Evolutionary conservation across 768 basidiomycete genomes (phyloP).

Genomic region (Auriscalpium orientale): DNA sequence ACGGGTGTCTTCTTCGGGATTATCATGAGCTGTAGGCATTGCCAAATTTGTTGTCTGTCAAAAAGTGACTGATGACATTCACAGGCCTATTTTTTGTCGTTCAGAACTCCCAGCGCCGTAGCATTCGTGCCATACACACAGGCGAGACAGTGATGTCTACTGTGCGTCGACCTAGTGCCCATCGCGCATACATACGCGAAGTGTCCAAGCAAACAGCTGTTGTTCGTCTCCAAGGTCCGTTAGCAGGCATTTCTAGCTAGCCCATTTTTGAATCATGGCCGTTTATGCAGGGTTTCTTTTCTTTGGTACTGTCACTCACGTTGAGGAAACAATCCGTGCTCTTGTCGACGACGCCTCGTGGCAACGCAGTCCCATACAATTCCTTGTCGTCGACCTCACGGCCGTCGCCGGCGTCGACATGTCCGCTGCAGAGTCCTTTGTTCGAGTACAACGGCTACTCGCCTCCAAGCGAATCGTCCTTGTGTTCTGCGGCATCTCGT

Average conservation of each 20-base stretch:
- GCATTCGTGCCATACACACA: constrained; percentile 77
- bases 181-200: constrained; percentile 85
- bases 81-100: constrained; percentile 94
- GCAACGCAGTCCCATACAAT: constrained; percentile 72
- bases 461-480: constrained; percentile 70
- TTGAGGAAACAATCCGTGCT: constrained; percentile 79
- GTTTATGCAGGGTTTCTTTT: constrained; percentile 67
- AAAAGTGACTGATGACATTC: not conserved
- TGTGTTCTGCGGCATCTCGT: constrained; percentile 78
- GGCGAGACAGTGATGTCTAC: constrained; percentile 85
- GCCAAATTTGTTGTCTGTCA: not conserved
- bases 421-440: constrained; percentile 92
- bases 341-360: constrained; percentile 68
- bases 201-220: constrained; percentile 89
- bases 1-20: constrained; percentile 90
- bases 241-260: not conserved
- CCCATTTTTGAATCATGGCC: not conserved
- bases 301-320: constrained; percentile 87
- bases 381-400: constrained; percentile 82
- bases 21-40: constrained; percentile 64
- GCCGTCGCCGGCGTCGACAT: constrained; percentile 89
- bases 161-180: constrained; percentile 81
- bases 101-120: constrained; percentile 78
- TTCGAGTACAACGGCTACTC: constrained; percentile 80
- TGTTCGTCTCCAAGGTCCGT: constrained; percentile 72